Evolutionary conservation across 2,329 filamentous ascomycete species (phyloP), one percentile per base, ranked within the genome.

Genomic region (Calonectria henricotiae): DNA sequence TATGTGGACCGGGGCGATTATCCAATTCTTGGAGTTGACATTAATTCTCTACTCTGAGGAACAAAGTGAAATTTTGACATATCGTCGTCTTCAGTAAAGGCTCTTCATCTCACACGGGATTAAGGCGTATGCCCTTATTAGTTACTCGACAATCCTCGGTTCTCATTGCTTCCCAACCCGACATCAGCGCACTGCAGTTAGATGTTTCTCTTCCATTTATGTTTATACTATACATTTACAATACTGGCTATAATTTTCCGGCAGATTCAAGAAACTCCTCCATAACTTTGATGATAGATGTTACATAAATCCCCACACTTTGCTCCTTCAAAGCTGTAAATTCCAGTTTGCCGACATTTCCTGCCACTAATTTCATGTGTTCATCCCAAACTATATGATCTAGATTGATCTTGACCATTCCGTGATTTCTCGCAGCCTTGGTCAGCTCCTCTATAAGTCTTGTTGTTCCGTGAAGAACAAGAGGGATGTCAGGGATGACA

Each of bases 401-500:
- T 1, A 70, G 17, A 35, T 70, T 70, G 3, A 70, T 27, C 68
- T 70, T 70, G 47, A 43, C 25, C 47, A 70, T 70, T 35, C 63
- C 68, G 35, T 67, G 37, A 30, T 25, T 43, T 30, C 63, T 51
- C 9, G 58, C 51, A 4, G 27, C 37, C 9, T 58, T 60, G 15
- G 66, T 51, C 4, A 62, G 41, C 8, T 63, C 47, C 41, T 67
- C 68, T 20, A 63, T 63, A 15, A 70, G 46, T 8, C 68, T 64
- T 30, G 66, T 58, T 27, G 68, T 70, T n/a, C 68, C 68, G 23
- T 70, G 68, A 1, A 70, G 30, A 23, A 67, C 68, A 5, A 70
- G 37, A 8, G 68, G 68, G 25, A 49, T 58, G n/a, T 55, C 25
- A 1, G 68, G 47, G 5, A 67, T 47, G 5, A 47, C 27, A 5